Evolutionary conservation across 116 monocot species (phyloP).

Genomic region (Dioscorea cayenensis): DNA sequence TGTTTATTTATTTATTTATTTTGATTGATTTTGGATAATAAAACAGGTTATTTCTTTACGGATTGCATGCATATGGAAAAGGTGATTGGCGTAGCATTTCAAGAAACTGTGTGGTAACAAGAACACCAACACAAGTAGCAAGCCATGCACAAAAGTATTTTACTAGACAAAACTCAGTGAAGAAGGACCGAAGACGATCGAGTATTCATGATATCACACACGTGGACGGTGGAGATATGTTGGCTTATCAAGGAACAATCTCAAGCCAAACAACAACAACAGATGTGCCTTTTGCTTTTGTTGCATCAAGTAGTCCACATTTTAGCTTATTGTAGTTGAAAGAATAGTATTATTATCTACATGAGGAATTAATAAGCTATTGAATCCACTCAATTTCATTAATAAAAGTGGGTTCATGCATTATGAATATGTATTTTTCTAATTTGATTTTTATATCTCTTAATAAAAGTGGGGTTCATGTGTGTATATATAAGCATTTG

Average conservation of each 20-base stretch:
- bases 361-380: too few species aligned
- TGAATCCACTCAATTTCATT: too few species aligned
- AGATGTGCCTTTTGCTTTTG: too few species aligned
- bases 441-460: too few species aligned
- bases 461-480: too few species aligned
- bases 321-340: too few species aligned
- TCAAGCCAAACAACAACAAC: conserved; percentile 32
- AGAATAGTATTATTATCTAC: too few species aligned
- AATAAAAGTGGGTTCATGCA: too few species aligned
- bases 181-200: conserved; percentile 70
- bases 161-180: conserved; percentile 71
- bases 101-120: conserved; percentile 72
- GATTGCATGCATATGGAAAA: conserved; percentile 84
- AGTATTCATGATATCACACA: conserved; percentile 76
- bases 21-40: background rate
- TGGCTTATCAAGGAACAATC: conserved; percentile 33
- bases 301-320: too few species aligned
- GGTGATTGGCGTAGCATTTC: conserved; percentile 97
- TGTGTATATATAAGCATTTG: too few species aligned
- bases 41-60: conserved; percentile 77
- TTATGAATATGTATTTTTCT: too few species aligned
- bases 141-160: conserved; percentile 96
- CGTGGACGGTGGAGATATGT: conserved; percentile 24
- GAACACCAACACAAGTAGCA: conserved; percentile 88
- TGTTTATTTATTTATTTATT: background rate